Conservation (phyloP, 306 rosid species). For the Lathyrus oleraceus region DNA sequence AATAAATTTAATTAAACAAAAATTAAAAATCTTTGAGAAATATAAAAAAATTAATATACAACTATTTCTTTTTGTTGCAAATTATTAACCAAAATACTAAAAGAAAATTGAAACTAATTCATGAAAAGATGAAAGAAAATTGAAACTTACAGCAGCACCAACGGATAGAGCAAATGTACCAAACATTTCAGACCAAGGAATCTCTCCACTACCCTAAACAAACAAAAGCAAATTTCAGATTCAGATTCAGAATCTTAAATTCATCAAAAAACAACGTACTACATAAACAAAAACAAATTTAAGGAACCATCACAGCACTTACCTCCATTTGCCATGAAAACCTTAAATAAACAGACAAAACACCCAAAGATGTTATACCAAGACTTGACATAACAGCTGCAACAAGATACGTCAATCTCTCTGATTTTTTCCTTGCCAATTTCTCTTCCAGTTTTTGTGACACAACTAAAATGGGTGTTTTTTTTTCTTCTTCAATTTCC, state of each 20-base stretch:
- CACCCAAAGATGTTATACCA: conserved; percentile 87
- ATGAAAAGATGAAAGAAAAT: background rate
- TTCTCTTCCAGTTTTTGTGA: conserved; percentile 54
- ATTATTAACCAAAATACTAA: background rate
- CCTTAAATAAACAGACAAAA: conserved; percentile 79
- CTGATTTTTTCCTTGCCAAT: conserved; percentile 69
- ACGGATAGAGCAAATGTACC: conserved; percentile 94
- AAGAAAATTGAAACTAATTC: background rate
- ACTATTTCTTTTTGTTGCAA: background rate
- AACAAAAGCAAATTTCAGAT: conserved; percentile 33
- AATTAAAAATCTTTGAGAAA: background rate
- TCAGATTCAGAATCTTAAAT: background rate
- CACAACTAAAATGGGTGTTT: background rate
- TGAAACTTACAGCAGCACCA: conserved; percentile 78
- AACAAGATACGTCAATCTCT: conserved; percentile 72
- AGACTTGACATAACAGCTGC: conserved; percentile 91
- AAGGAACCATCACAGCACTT: background rate
- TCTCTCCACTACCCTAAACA: conserved; percentile 75
- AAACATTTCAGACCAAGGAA: conserved; percentile 84
- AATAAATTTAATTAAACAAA: too few relatives aligned
- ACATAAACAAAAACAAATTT: background rate
- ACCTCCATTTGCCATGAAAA: conserved; percentile 99
- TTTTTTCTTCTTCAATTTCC: conserved; percentile 31
- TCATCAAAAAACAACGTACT: background rate
- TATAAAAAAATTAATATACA: background rate